Base-by-base conservation (phyloP, 257 asterid genomes). In the Lycium barbarum region DNA sequence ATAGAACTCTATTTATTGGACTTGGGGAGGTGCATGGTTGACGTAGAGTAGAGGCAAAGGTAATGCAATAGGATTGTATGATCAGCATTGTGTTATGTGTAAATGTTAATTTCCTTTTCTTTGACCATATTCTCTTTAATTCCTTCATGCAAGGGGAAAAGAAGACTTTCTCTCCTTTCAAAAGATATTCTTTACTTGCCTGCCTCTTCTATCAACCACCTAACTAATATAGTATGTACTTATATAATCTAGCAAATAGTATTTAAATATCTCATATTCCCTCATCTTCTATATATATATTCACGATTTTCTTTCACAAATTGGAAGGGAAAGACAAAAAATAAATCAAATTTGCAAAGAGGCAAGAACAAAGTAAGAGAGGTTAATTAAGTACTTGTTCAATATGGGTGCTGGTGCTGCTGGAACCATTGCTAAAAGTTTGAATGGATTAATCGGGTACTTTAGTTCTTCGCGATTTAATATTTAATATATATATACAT, bases 401-500 rank as follows among this genome's bases (percentile, higher is more conserved):
- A 83, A 95, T 4, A 40, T 95, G 99, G 99, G 97, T 54, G 83
- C 91, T 80, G 99, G 97, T 54, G 83, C 91, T 80, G 83, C 88
- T 83, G 95, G 91, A 83, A 93, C 94, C 81, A 53, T 95, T 51
- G 94, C 95, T 43, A 92, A 94, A 85, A 89, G 91, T 84, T 59
- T 94, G 88, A 93, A 95, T 90, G 83, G 95, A 81, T 81, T 95
- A 35, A 40, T 93, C 36, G 98, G 99, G 99, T 94, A 91, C 20
- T 3, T 80, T 54, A 40, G 36, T 43, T 53, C 22, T 20, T 5
- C 17, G 14, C 10, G 40, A 11, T 47, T 36, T 18, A 15, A 20
- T 26, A 8, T 54, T 54, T 26, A 12, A 36, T 1, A 57, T 15
- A 5, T n/a, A 57, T 58, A 15, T 58, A 58, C 6, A 18, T 58